Evolutionary conservation across 129 eudicot genomes (phyloP).

Genomic region (Cynara cardunculus): DNA sequence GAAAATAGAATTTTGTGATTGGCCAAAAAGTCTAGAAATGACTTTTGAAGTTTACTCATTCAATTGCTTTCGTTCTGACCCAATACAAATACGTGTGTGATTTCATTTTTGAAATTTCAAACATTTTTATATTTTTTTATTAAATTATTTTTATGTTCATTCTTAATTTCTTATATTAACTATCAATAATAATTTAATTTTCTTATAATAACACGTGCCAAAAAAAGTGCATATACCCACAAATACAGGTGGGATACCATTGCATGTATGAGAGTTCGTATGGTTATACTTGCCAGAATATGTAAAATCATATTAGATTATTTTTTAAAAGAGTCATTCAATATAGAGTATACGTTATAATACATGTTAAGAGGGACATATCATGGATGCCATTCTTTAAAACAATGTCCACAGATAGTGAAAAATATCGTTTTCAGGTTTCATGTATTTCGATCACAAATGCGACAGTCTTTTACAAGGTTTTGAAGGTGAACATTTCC

Average conservation of each 20-base stretch:
- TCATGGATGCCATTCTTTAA: background rate
- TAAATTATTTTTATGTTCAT: too few species aligned
- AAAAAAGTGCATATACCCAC: background rate
- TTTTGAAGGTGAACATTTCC: background rate
- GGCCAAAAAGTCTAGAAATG: background rate
- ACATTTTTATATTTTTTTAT: background rate
- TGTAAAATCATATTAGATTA: too few species aligned
- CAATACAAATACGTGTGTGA: background rate
- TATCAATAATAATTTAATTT: too few species aligned
- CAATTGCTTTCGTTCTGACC: background rate
- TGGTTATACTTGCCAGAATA: too few species aligned
- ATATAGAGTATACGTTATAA: background rate
- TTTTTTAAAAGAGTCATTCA: too few species aligned
- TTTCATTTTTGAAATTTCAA: background rate
- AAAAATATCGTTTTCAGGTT: too few species aligned
- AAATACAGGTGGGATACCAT: too few species aligned
- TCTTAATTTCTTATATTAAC: too few species aligned
- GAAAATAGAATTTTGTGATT: background rate
- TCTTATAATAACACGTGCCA: background rate
- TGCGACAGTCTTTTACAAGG: background rate
- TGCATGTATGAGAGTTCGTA: too few species aligned
- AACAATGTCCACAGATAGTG: background rate
- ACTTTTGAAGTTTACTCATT: background rate
- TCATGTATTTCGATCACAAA: background rate
- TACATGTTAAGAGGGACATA: too few species aligned